Evolutionary conservation across 768 basidiomycete genomes (phyloP).

Genomic region (Boletus sensibilis): DNA sequence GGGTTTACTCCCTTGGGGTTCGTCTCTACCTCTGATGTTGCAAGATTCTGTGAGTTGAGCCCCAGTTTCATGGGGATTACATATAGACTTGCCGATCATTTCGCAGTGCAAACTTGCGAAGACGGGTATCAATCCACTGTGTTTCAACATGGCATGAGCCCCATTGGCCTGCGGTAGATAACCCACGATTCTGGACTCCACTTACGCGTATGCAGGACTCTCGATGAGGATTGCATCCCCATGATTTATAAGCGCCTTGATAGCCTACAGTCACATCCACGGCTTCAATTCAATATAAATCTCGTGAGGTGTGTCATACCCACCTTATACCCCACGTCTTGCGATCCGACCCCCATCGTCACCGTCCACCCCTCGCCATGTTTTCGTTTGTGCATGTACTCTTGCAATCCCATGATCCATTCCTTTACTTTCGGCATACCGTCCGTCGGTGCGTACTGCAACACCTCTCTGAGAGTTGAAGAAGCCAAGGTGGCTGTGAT

Average conservation of each 20-base stretch:
- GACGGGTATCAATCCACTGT: slow-evolving; percentile 61
- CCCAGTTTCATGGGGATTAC: not conserved
- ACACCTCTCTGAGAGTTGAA: slow-evolving; percentile 53
- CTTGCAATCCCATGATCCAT: slow-evolving; percentile 69
- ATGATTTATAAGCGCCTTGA: slow-evolving; percentile 61
- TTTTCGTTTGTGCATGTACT: slow-evolving; percentile 56
- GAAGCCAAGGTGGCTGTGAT: slow-evolving; percentile 47
- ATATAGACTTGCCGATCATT: slow-evolving; percentile 44
- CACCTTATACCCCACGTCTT: slow-evolving; percentile 80
- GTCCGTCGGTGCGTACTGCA: slow-evolving; percentile 71
- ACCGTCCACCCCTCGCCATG: slow-evolving; percentile 64
- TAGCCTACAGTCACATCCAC: slow-evolving; percentile 44
- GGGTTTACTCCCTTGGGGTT: slow-evolving; percentile 67
- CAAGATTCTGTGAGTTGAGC: slow-evolving; percentile 2
- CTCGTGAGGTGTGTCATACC: not conserved
- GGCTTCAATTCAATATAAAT: not conserved
- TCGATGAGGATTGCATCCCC: slow-evolving; percentile 80
- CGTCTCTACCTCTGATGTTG: slow-evolving; percentile 59
- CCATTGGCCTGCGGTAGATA: not conserved
- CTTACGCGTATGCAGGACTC: slow-evolving; percentile 66
- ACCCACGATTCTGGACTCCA: slow-evolving; percentile 2
- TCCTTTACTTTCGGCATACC: slow-evolving; percentile 56
- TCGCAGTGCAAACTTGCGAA: slow-evolving; percentile 51
- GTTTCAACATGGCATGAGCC: not conserved
- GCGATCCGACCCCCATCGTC: slow-evolving; percentile 72